These are phyloP conservation scores for Neofusicoccum ribis DNA, from an alignment of 2,329 filamentous ascomycete genomes.

Conservation along the genomic window DNA sequence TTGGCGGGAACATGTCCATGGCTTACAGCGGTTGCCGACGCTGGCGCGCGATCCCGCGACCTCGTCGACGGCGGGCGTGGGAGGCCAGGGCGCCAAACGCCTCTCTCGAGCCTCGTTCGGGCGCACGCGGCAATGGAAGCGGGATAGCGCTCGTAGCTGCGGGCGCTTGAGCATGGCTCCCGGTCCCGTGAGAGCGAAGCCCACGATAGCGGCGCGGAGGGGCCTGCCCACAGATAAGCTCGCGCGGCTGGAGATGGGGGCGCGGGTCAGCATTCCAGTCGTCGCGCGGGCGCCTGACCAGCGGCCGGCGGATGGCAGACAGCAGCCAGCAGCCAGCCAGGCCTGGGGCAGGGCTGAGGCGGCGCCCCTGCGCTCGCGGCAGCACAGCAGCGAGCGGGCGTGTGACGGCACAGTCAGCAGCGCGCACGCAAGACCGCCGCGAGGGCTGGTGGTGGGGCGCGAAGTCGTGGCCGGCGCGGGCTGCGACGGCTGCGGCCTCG, in stretches of 20 bases:
- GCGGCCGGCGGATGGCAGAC: not conserved
- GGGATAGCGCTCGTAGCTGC: constrained; percentile 1
- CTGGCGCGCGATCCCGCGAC: not conserved
- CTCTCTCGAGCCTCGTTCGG: not conserved
- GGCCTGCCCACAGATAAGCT: not conserved
- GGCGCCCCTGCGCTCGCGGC: constrained; percentile 4
- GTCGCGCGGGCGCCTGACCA: not conserved
- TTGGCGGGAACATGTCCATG: not conserved
- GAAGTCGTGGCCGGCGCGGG: constrained; percentile 8
- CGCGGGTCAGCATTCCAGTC: not conserved
- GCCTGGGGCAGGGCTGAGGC: not conserved
- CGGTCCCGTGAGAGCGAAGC: not conserved
- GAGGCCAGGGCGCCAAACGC: constrained; percentile 7
- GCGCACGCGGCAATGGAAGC: not conserved
- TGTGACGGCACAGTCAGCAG: constrained; percentile 14
- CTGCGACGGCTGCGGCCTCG: not conserved
- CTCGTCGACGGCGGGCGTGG: not conserved
- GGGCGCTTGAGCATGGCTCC: constrained; percentile 3
- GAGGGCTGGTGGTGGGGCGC: not conserved
- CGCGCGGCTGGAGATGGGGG: constrained; percentile 2
- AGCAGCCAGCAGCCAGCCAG: not conserved
- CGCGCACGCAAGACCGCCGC: constrained; percentile 1
- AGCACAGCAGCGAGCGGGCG: not conserved
- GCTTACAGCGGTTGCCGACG: not conserved
- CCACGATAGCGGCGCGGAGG: not conserved